These are phyloP conservation scores for Suillus alpinus DNA, from an alignment of 768 basidiomycete genomes.

Conservation along the genomic window DNA sequence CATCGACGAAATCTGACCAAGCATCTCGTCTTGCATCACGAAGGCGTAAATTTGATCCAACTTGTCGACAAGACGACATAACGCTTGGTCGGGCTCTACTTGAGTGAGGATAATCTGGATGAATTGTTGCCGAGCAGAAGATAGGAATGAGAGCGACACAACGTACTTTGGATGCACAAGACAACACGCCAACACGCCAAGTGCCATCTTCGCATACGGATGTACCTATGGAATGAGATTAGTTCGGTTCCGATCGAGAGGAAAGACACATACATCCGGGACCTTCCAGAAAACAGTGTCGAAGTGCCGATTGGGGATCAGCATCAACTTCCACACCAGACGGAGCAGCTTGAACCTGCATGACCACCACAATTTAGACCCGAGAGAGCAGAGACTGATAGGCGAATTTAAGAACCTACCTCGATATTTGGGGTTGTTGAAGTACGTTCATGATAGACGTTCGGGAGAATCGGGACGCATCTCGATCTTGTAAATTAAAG, in stretches of 20 bases:
- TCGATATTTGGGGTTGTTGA: too few relatives aligned
- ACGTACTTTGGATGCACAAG: not conserved
- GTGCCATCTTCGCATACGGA: not conserved
- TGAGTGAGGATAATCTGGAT: not conserved
- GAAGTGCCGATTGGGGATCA: too few relatives aligned
- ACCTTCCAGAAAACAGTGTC: too few relatives aligned
- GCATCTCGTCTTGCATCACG: not conserved
- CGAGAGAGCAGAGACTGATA: too few relatives aligned
- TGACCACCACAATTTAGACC: too few relatives aligned
- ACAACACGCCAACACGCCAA: not conserved
- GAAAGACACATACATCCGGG: too few relatives aligned
- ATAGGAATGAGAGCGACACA: not conserved
- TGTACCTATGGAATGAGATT: not conserved
- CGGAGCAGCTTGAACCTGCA: too few relatives aligned
- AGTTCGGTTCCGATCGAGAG: not conserved
- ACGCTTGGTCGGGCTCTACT: not conserved
- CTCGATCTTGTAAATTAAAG: too few relatives aligned
- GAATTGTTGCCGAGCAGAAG: not conserved
- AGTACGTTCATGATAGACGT: too few relatives aligned
- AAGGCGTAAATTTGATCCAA: not conserved
- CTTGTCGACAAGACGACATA: not conserved
- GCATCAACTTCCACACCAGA: too few relatives aligned
- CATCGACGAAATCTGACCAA: not conserved
- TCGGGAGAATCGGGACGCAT: too few relatives aligned
- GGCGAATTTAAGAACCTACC: too few relatives aligned